Evolutionary conservation across 2,329 filamentous ascomycete genomes (phyloP).

Genomic region (Volutella citrinella): DNA sequence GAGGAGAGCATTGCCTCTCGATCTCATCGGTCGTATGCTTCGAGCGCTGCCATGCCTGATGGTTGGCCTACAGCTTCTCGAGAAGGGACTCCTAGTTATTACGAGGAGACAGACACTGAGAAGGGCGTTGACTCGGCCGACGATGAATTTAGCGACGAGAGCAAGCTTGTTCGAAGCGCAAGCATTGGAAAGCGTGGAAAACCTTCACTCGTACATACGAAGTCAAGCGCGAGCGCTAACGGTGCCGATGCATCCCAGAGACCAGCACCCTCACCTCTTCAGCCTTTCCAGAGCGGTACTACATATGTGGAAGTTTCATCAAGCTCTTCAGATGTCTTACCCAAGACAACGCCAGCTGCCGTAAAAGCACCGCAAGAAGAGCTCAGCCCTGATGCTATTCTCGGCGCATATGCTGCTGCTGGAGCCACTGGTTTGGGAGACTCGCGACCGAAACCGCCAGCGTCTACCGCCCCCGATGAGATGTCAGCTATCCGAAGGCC

Average conservation of each 20-base stretch:
- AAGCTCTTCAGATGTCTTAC: slow-evolving; percentile 44
- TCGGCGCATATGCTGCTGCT: slow-evolving; percentile 49
- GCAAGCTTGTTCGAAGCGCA: slow-evolving; percentile 56
- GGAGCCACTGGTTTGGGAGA: slow-evolving; percentile 41
- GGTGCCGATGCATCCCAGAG: slow-evolving; percentile 11
- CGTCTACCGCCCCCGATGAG: slow-evolving; percentile 35
- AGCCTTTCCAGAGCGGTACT: slow-evolving; percentile 43
- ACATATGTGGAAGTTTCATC: slow-evolving; percentile 45
- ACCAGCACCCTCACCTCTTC: slow-evolving; percentile 36
- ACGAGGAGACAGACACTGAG: slow-evolving; percentile 48
- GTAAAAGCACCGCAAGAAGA: slow-evolving; percentile 12
- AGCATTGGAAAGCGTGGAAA: slow-evolving; percentile 60
- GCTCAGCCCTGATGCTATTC: slow-evolving; percentile 44
- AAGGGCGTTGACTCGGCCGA: slow-evolving; percentile 38
- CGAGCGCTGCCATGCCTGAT: slow-evolving; percentile 69
- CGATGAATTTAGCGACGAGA: slow-evolving; percentile 52
- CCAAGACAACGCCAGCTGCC: slow-evolving; percentile 20
- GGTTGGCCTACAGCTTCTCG: slow-evolving; percentile 57
- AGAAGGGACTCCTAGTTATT: slow-evolving; percentile 43
- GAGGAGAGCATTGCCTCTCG: slow-evolving; percentile 62
- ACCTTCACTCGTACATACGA: slow-evolving; percentile 50
- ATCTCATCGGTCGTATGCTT: slow-evolving; percentile 65
- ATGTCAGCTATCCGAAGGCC: slow-evolving; percentile 61
- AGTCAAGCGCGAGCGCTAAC: slow-evolving; percentile 14
- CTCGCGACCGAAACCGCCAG: slow-evolving; percentile 24